Base-by-base conservation (phyloP, 768 basidiomycete species). In the Hortiboletus flavorubellus region DNA sequence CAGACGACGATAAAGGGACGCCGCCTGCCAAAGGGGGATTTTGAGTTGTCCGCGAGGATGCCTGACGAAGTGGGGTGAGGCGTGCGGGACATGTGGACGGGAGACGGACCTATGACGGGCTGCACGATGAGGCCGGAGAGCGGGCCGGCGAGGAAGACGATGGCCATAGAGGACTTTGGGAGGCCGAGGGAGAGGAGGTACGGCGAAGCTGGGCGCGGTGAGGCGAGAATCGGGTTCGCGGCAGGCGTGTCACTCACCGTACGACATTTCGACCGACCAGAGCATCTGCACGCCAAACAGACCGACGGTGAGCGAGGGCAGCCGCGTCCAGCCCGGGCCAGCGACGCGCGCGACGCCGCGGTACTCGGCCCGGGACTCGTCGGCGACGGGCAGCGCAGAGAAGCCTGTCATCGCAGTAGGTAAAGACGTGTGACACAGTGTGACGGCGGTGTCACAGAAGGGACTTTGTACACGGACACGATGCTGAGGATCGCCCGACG, bases 231-330 rank as follows among this genome's bases (percentile, higher is more conserved):
- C 21, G 21, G 21, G 21, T 21, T 21, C 21, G 21, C 21, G 21
- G 21, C 21, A 2, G 21, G 21, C 21, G 21, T 26, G 26, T 26
- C 26, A 26, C 26, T 51, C 18, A 63, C 90, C 92, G 58, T 96
- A 94, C 0, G 91, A 87, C 91, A 97, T 94, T 66, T 97, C 94
- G 12, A 96, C 87, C 2, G 88, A 89, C 95, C 95, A 97, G 45
- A 96, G 82, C 56, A 93, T 83, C 68, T 92, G 90, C 1, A 95
- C 85, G 7, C 94, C 94, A 3, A 93, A 71, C 49, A 95, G 73
- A 1, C 91, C 89, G 8, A 93, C 64, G 0, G 93, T 95, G 38
- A 96, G 70, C 3, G 79, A 76, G 1, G 89, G 87, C 29, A 89
- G 70, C 45, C 81, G 83, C 0, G 80, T 67, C 84, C 85, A 91